phyloP scores from a whole-genome alignment of 768 basidiomycete genomes.

The Vishniacozyma victoriae region DNA sequence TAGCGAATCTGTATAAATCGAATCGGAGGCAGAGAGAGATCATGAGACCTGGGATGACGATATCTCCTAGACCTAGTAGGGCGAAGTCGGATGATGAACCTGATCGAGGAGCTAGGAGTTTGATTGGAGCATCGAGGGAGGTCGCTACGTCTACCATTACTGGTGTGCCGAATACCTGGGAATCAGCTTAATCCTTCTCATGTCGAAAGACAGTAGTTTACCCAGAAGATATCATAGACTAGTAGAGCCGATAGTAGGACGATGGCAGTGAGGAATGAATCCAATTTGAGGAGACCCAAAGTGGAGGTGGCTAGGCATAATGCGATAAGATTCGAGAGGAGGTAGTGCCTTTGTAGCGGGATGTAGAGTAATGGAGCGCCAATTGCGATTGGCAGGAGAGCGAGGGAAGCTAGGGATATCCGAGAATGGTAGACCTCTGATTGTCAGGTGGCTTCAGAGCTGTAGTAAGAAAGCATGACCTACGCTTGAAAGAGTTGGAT shows the following conservation, averaged over 20 bases:
- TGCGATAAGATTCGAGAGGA: constrained; percentile 68
- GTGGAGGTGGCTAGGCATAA: constrained; percentile 78
- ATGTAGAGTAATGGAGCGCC: constrained; percentile 57
- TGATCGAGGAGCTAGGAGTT: constrained; percentile 55
- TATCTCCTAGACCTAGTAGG: constrained; percentile 88
- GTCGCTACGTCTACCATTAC: constrained; percentile 87
- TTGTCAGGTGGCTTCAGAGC: neutral
- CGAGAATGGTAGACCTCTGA: constrained; percentile 43
- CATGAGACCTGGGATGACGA: constrained; percentile 55
- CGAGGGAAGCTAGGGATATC: constrained; percentile 50
- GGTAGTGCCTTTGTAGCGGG: constrained; percentile 61
- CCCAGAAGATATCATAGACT: constrained; percentile 90
- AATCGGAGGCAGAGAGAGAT: constrained; percentile 80
- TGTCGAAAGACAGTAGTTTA: constrained; percentile 14
- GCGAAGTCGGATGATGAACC: constrained; percentile 59
- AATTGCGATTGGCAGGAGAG: constrained; percentile 51
- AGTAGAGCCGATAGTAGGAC: constrained; percentile 78
- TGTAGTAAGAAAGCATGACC: constrained; percentile 18
- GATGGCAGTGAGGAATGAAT: constrained; percentile 81
- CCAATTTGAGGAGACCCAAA: constrained; percentile 70
- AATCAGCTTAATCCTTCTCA: constrained; percentile 55
- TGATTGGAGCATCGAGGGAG: constrained; percentile 84
- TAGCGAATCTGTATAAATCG: constrained; percentile 50
- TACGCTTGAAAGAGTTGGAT: constrained; percentile 32
- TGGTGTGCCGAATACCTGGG: constrained; percentile 32